A percentile compares a stretch with the other conserved stretches of the same genome.
Evolutionary conservation across 2,329 filamentous ascomycete genomes (phyloP).

Genomic region (Rhynchosporium graminicola): DNA sequence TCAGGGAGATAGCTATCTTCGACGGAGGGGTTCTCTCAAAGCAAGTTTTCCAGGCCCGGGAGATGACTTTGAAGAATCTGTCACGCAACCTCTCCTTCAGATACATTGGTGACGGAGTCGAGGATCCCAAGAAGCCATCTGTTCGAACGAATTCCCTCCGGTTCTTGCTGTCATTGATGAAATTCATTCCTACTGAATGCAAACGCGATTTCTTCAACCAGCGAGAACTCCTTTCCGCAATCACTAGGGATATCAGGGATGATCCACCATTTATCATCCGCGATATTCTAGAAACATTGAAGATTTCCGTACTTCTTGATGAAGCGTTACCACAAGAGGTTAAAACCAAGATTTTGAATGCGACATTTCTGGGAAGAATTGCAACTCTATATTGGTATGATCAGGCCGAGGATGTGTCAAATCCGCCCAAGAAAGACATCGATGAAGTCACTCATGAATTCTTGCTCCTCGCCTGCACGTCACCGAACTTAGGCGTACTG

Average conservation of each 20-base stretch:
- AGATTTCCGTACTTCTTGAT: slow-evolving; percentile 72
- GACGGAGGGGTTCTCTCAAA: slow-evolving; percentile 82
- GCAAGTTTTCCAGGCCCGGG: slow-evolving; percentile 74
- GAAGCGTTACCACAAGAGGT: slow-evolving; percentile 68
- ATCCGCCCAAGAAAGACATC: slow-evolving; percentile 53
- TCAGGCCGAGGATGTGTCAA: slow-evolving; percentile 48
- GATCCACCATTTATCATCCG: slow-evolving; percentile 75
- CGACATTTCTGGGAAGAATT: slow-evolving; percentile 71
- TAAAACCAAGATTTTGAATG: slow-evolving; percentile 76
- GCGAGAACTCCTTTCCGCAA: slow-evolving; percentile 63
- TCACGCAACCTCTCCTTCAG: slow-evolving; percentile 79
- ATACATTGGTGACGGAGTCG: slow-evolving; percentile 56
- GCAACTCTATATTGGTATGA: slow-evolving; percentile 68
- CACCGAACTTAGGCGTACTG: slow-evolving; percentile 70
- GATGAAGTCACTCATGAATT: slow-evolving; percentile 74
- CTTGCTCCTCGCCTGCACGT: slow-evolving; percentile 73
- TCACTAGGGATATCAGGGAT: slow-evolving; percentile 75
- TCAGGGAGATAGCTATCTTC: slow-evolving; percentile 82
- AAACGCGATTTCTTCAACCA: slow-evolving; percentile 84
- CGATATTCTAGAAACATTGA: slow-evolving; percentile 73
- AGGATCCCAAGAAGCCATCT: slow-evolving; percentile 71
- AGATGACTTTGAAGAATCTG: slow-evolving; percentile 77
- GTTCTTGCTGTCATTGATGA: slow-evolving; percentile 78
- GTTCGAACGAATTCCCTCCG: slow-evolving; percentile 80
- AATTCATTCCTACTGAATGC: slow-evolving; percentile 72